A percentile compares a stretch with the other conserved stretches of the same genome.
Conservation (phyloP, 768 basidiomycete genomes). For the Dacryopinax primogenitus region DNA sequence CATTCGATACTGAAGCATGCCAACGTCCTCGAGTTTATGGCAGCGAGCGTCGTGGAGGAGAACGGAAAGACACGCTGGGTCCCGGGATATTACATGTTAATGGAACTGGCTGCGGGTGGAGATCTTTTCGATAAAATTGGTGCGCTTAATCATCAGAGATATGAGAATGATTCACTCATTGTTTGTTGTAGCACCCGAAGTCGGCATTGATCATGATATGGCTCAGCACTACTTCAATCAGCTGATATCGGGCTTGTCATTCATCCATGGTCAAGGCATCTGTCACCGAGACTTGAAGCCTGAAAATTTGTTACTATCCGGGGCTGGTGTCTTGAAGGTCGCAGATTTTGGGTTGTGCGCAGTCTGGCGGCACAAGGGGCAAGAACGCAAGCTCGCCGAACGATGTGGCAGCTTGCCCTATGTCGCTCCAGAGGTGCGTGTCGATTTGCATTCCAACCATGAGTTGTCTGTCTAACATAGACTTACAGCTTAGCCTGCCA, state of each 20-base stretch:
- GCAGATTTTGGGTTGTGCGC: conserved; percentile 91
- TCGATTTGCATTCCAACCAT: not conserved
- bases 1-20: conserved; percentile 66
- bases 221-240: conserved; percentile 87
- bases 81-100: conserved; percentile 80
- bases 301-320: conserved; percentile 82
- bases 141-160: conserved; percentile 30
- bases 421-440: conserved; percentile 77
- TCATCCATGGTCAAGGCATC: conserved; percentile 78
- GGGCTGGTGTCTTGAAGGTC: conserved; percentile 75
- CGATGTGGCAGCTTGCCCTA: conserved; percentile 88
- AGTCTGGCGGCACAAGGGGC: conserved; percentile 79
- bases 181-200: conserved; percentile 60
- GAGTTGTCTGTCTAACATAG: not conserved
- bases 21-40: conserved; percentile 74
- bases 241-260: conserved; percentile 70
- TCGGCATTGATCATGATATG: conserved; percentile 72
- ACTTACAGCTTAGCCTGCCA: conserved; percentile 46
- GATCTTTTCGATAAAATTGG: conserved; percentile 99
- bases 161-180: not conserved
- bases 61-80: conserved; percentile 36
- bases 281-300: conserved; percentile 96
- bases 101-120: conserved; percentile 86
- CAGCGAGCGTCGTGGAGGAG: conserved; percentile 59
- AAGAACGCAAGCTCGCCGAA: conserved; percentile 62